A percentile compares a stretch with the other conserved stretches of the same genome.
These are phyloP conservation scores for Dipodascus geniculatus DNA, from an alignment of 805 yeast genomes.

Conservation along the genomic window DNA sequence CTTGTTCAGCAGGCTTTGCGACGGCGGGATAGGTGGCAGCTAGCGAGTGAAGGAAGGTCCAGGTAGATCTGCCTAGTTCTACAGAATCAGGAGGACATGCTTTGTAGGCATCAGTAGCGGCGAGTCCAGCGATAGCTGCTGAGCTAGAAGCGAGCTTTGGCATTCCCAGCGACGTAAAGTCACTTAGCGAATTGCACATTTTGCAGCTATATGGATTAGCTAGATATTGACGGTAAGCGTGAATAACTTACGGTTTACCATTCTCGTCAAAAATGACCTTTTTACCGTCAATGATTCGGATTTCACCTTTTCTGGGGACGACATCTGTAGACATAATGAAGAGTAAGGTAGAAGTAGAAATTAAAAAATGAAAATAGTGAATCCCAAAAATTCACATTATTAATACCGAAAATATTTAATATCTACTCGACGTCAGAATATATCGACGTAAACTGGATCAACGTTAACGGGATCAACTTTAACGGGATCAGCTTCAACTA, in stretches of 20 bases:
- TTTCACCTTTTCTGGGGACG: not conserved
- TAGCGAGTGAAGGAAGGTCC: conserved; percentile 84
- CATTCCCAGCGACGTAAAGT: conserved; percentile 5
- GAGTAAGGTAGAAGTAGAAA: not conserved
- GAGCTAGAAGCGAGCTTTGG: conserved; percentile 16
- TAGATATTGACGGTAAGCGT: too few species aligned
- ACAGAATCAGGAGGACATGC: conserved; percentile 83
- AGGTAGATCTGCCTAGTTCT: conserved; percentile 69
- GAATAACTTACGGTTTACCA: conserved; percentile 94
- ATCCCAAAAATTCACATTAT: not conserved
- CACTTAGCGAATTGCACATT: not conserved
- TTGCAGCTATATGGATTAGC: not conserved
- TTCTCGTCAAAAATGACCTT: conserved; percentile 70
- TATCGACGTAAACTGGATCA: too few species aligned
- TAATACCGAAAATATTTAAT: too few species aligned
- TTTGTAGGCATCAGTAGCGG: conserved; percentile 24
- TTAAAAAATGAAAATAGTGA: too few species aligned
- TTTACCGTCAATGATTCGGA: conserved; percentile 34
- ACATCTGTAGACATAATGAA: too few species aligned
- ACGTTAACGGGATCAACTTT: too few species aligned
- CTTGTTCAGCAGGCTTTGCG: conserved; percentile 52
- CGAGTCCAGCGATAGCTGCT: conserved; percentile 7
- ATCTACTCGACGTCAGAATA: too few species aligned
- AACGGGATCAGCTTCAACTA: too few species aligned
- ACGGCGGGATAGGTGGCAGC: conserved; percentile 79